phyloP scores from a whole-genome alignment of 306 rosid species.

The Lablab purpureus region DNA sequence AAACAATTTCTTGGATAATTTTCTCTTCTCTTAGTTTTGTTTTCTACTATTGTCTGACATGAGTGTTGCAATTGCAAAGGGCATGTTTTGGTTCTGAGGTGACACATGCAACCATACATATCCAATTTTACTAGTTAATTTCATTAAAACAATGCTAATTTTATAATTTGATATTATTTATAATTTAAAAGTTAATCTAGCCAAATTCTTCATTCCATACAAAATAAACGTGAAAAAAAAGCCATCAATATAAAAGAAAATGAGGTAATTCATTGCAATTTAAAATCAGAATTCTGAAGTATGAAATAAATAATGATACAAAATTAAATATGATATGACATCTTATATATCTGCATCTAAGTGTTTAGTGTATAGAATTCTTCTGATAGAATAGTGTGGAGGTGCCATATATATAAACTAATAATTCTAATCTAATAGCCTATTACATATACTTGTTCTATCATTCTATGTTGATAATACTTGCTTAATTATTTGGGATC shows the following conservation, averaged over 20 bases:
- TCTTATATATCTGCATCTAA: background rate
- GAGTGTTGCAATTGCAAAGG: background rate
- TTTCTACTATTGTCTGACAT: background rate
- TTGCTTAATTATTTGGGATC: background rate
- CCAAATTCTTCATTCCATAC: background rate
- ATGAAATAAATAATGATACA: background rate
- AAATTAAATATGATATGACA: background rate
- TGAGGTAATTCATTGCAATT: background rate
- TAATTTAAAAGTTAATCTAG: background rate
- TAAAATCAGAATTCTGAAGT: background rate
- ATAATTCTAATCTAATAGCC: background rate
- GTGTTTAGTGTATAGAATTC: background rate
- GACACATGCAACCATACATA: background rate
- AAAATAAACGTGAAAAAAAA: background rate
- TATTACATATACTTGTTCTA: background rate
- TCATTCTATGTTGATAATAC: background rate
- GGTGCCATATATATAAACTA: background rate
- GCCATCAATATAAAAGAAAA: background rate
- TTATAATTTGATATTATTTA: constrained; percentile 5
- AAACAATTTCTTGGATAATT: constrained; percentile 36
- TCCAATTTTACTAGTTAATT: background rate
- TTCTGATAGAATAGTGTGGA: background rate
- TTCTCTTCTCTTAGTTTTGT: constrained; percentile 17
- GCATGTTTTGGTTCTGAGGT: background rate
- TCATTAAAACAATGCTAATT: background rate